Base-by-base conservation (phyloP, 1,284 basidiomycete species). In the Phylloporus sp. region DNA sequence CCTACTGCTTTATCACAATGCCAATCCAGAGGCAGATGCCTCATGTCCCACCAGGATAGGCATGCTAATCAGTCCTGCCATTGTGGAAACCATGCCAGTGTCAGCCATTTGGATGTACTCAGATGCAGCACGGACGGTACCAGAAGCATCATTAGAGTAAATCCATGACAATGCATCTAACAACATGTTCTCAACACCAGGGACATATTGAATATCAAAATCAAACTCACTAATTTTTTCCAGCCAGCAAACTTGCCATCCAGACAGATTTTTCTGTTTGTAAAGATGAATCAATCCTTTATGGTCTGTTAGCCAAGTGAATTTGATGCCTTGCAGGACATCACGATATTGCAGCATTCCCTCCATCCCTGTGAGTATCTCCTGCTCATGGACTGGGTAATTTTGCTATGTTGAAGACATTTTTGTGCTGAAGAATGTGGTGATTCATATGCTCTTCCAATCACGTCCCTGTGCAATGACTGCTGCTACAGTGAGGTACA, bases 371-470 rank as follows among this genome's bases (percentile, higher is more conserved):
- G n/a, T n/a, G n/a, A n/a, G n/a, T n/a, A n/a, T n/a, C n/a, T n/a
- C 68, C 3, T 70, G 62, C 31, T 71, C 60, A 15, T 68, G 64
- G 0, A 69, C 63, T 11, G 40, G 40, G 40, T 42, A 42, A 39
- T 80, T 81, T 37, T 78, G 75, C 62, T 69, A 67, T 0, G 64
- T 24, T 0, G 62, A 2, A 0, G 4, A 58, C 29, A 69, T 78
- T 46, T 82, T 82, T 11, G 74, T 72, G 0, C 78, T 81, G 66
- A 79, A 77, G 56, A 83, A 82, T 1, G 76, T 79, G 0, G 79
- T 78, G 0, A 79, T 77, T 5, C 6, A 10, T 2, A 28, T 5
- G 0, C 18, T 13, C 11, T 29, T 28, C 53, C 53, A 55, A 17
- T 55, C 39, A 6, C 2, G 1, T 0, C 39, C 53, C 8, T 55